Evolutionary conservation across 2,329 filamentous ascomycete genomes (phyloP).

Genomic region (Nothopassalora personata): DNA sequence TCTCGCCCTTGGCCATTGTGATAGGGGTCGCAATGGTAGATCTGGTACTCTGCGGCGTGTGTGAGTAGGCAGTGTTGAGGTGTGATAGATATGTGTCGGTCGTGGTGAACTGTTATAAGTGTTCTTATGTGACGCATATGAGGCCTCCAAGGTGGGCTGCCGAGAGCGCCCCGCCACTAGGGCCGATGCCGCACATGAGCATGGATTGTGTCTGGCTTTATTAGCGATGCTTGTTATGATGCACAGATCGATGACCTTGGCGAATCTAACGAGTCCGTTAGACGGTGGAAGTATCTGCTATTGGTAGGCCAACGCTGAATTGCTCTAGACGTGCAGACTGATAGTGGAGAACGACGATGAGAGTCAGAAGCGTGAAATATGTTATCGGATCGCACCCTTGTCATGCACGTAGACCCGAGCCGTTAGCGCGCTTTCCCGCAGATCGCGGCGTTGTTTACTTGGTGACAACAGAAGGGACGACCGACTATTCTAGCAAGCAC

Average conservation of each 20-base stretch:
- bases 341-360: neutral
- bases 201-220: neutral
- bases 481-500: neutral
- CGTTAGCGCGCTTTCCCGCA: neutral
- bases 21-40: neutral
- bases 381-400: neutral
- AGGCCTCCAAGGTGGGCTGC: neutral
- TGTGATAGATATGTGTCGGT: neutral
- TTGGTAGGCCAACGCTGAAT: too few relatives aligned
- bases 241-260: too few relatives aligned
- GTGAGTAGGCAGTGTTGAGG: neutral
- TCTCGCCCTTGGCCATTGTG: slow-evolving; percentile 49
- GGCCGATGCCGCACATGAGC: neutral
- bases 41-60: neutral
- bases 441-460: slow-evolving; percentile 9
- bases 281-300: too few relatives aligned
- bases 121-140: neutral
- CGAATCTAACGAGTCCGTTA: too few relatives aligned
- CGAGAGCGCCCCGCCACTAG: neutral
- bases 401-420: neutral
- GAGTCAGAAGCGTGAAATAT: neutral
- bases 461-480: neutral
- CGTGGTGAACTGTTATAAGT: neutral
- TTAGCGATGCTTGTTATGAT: too few relatives aligned
- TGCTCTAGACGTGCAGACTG: too few relatives aligned